Base-by-base conservation (phyloP, 257 asterid species). In the Ilex asprella region DNA sequence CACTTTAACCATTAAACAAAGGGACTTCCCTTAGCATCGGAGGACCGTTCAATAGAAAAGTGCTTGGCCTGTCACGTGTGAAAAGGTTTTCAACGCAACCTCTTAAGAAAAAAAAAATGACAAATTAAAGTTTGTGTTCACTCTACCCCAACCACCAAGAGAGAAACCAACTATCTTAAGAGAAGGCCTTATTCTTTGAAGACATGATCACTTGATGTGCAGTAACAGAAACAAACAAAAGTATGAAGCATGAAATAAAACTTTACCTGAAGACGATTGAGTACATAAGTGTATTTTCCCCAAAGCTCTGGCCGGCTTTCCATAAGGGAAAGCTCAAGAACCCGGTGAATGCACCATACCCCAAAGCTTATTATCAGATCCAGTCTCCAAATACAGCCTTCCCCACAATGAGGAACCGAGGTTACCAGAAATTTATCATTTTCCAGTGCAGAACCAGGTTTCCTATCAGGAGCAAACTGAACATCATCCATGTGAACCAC, bases 231-330 rank as follows among this genome's bases (percentile, higher is more conserved):
- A 46, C 15, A 10, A 46, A 46, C 52, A 46, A 2, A 67, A 21
- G 27, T 32, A 30, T 7, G 7, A 27, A 63, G 50, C 30, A 52
- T 8, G 10, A 21, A 50, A 2, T 6, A 44, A 31, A 46, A 35
- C 29, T 10, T 60, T 79, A 92, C 99, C 99, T 92, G 99, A 61
- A 92, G 97, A 31, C 97, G 95, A 44, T 92, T 92, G 46, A 92
- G 94, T 52, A 85, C 96, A 51, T 71, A 89, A 31, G 99, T 92
- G 71, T 92, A 92, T 74, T 87, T 92, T 30, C 99, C 99, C 99
- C 99, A 92, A 30, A 92, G 91, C 71, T 92, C 97, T 2, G 99
- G 99, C 68, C 99, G 67, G 76, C 99, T 92, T 74, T 92, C 99
- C 96, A 86, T 78, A 53, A 85, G 90, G 41, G 94, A 92, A 55